A percentile compares a stretch with the other conserved stretches of the same genome.
Evolutionary conservation across 2,329 filamentous ascomycete genomes (phyloP).

Genomic region (Leptographium wingfieldii): DNA sequence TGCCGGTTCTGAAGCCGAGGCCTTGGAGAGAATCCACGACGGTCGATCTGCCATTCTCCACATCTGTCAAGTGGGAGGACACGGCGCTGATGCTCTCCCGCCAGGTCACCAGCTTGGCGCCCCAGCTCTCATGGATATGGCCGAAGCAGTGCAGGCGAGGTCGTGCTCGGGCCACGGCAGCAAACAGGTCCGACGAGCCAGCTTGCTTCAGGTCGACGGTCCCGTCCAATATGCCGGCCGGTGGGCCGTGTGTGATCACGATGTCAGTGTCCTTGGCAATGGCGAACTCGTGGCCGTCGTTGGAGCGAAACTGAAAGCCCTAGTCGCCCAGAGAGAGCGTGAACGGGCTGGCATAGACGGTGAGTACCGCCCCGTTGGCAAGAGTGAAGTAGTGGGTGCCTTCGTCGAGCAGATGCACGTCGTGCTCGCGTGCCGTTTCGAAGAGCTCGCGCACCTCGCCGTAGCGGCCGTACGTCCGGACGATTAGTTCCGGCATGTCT

Average conservation of each 20-base stretch:
- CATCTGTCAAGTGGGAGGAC: constrained; percentile 32
- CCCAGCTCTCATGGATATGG: constrained; percentile 49
- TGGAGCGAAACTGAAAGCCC: constrained; percentile 35
- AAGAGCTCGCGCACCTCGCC: constrained; percentile 28
- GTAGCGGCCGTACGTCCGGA: constrained; percentile 24
- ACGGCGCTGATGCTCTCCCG: constrained; percentile 13
- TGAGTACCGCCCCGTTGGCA: constrained; percentile 34
- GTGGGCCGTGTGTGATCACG: constrained; percentile 43
- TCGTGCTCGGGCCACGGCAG: constrained; percentile 27
- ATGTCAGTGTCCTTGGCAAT: constrained; percentile 28
- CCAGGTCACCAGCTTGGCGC: constrained; percentile 41
- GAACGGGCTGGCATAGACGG: constrained; percentile 39
- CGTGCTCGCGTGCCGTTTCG: constrained; percentile 19
- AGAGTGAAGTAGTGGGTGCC: constrained; percentile 35
- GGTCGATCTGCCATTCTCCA: constrained; percentile 30
- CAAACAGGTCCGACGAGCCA: constrained; percentile 32
- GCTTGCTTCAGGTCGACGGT: constrained; percentile 19
- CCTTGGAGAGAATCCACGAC: constrained; percentile 21
- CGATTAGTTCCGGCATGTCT: constrained; percentile 13
- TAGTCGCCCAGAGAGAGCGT: constrained; percentile 33
- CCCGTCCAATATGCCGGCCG: constrained; percentile 35
- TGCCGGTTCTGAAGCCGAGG: constrained; percentile 6
- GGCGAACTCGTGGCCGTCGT: constrained; percentile 24
- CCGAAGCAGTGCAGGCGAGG: constrained; percentile 43
- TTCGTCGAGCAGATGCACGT: constrained; percentile 36